Conservation (phyloP, 2,329 filamentous ascomycete genomes). For the Xylaria sp. region DNA sequence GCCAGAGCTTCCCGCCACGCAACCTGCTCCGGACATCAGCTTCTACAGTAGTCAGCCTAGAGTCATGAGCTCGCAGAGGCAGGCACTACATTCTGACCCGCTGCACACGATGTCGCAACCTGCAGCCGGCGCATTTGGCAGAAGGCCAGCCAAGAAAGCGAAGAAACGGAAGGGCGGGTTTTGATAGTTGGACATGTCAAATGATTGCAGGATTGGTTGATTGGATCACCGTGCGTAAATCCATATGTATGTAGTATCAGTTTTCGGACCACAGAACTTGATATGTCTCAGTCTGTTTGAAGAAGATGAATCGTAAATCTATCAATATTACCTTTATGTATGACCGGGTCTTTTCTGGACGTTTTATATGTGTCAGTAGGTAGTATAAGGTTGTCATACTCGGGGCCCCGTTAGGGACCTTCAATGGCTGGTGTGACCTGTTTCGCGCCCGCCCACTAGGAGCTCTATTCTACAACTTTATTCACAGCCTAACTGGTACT, state of each 20-base stretch:
- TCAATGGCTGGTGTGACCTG: neutral
- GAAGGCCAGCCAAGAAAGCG: conserved; percentile 47
- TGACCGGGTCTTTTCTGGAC: neutral
- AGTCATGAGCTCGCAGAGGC: conserved; percentile 40
- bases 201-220: neutral
- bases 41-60: conserved; percentile 46
- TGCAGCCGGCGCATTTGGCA: conserved; percentile 46
- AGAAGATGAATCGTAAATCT: neutral
- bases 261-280: neutral
- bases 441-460: conserved; percentile 11
- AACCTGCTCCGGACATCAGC: conserved; percentile 42
- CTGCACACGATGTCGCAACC: conserved; percentile 50
- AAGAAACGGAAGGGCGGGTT: conserved; percentile 50
- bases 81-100: conserved; percentile 41
- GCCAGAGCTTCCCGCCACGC: conserved; percentile 46
- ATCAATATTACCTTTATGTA: too few relatives aligned
- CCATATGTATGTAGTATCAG: conserved; percentile 1
- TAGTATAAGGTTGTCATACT: neutral
- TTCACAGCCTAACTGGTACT: conserved; percentile 7
- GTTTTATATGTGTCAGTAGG: too few relatives aligned
- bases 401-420: neutral
- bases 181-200: conserved; percentile 28
- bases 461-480: neutral
- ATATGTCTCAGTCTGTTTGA: neutral
- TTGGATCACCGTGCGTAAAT: neutral